Evolutionary conservation across 805 yeast species (phyloP), one percentile per base, ranked within the genome.

Genomic region (Wickerhamomyces canadensis): DNA sequence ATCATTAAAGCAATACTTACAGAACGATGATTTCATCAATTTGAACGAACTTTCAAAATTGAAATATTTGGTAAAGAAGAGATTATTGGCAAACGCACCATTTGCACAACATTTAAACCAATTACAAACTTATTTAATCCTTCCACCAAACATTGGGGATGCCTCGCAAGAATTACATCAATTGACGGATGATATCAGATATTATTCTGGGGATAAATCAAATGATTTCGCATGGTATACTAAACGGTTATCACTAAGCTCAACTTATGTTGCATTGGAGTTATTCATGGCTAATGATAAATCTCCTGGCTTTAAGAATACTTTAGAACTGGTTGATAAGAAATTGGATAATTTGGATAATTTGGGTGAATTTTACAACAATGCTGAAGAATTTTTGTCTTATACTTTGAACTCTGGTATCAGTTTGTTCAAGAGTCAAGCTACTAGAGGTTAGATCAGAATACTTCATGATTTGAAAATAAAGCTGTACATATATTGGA

Each of bases 221-320:
- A 78, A 78, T 46, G 96, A 87, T 58, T 80, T 84, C 56, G 82
- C 86, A 4, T 91, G 98, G 98, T 91, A 91, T 59, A 67, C 94
- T n/a, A 84, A 88, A 54, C 68, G 98, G 46, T 64, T 82, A 13
- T 72, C 84, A 8, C 55, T 91, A 13, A 72, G 84, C 18, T 68
- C 83, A 2, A 72, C 83, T 2, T 86, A 84, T 57, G 83, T 84
- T 3, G 74, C 81, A 27, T 64, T 83, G 27, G 97, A 91, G 58
- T 62, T 86, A 43, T 86, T 75, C 63, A 83, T 82, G 93, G 65
- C 85, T 31, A 80, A 74, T 48, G 97, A 91, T 58, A 66, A 65
- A 17, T 78, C 91, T 16, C 51, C 55, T 2, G 71, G 62, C 22
- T 82, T 65, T 50, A 39, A 47, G 12, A 73, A 73, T 33, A 89